Base-by-base conservation (phyloP, 805 yeast species). In the Metschnikowia gelsemii region DNA sequence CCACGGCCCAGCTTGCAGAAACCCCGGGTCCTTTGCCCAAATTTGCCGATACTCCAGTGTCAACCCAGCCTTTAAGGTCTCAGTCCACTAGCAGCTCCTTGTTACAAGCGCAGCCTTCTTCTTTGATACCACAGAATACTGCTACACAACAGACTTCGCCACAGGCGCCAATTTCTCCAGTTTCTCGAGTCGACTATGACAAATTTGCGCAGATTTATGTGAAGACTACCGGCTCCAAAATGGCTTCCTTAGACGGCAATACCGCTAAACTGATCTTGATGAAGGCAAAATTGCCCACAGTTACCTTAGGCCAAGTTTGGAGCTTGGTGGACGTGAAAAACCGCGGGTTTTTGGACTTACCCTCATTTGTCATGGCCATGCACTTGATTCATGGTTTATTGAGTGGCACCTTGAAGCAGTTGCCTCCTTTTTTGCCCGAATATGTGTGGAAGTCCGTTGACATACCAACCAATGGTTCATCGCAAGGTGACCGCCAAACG, bases 321-420 rank as follows among this genome's bases (percentile, higher is more conserved):
- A 76, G 76, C 40, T 70, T 91, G 43, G 93, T 86, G 32, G 99
- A 93, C 60, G 79, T 80, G 46, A 75, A 76, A 40, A 81, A 81
- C 52, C 64, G 76, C 1, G 99, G 99, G 4, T 71, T 77, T 42
- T 76, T 93, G 54, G 73, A 77, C 42, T 77, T 81, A 57, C 74
- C 81, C 12, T 90, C 87, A 59, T 93, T 93, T 55, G 78, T 87
- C 32, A 78, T 91, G 55, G 97, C 98, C 6, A 91, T 93, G 99
- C 95, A 87, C 63, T 73, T 93, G 58, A 87, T 93, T 49, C 97
- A 91, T 62, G 82, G 88, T 51, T 68, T 84, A 23, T 70, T 88
- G 55, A 77, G 79, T 54, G 86, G 88, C 28, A 53, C 78, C 3
- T 64, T 88, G 52, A 75, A 73, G 36, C 77, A 79, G 36, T 67